Conservation (phyloP, 768 basidiomycete species). For the Lactarius quietus region DNA sequence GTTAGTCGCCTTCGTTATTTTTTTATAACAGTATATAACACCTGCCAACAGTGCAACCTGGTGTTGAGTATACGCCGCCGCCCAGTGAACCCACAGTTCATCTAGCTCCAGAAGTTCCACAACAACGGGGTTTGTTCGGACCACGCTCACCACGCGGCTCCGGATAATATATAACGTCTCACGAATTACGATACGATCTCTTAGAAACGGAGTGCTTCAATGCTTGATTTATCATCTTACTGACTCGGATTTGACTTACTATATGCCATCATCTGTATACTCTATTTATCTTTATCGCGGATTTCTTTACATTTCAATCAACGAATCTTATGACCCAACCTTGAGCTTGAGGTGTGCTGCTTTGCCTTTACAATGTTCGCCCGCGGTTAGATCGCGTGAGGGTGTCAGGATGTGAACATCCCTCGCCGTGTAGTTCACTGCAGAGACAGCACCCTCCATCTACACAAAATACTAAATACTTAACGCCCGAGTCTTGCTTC, state of each 20-base stretch:
- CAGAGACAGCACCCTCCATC: not conserved
- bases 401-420: no score
- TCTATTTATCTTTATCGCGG: not conserved
- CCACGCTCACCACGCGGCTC: slow-evolving; percentile 67
- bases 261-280: not conserved
- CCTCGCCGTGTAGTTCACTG: no score
- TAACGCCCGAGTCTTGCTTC: not conserved
- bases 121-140: slow-evolving; percentile 70
- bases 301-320: not conserved
- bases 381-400: not conserved
- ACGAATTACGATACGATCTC: not conserved
- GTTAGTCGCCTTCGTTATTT: slow-evolving; percentile 30
- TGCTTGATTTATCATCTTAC: not conserved
- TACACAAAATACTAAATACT: not conserved
- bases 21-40: slow-evolving; percentile 8
- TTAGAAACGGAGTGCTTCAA: not conserved
- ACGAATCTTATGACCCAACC: not conserved
- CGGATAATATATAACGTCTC: no score
- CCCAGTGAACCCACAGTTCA: slow-evolving; percentile 51
- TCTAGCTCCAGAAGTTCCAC: slow-evolving; percentile 53
- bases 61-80: slow-evolving; percentile 55
- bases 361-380: not conserved
- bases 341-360: not conserved
- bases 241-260: not conserved
- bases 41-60: slow-evolving; percentile 52